phyloP scores from a whole-genome alignment of 495 filamentous ascomycete genomes.

The Parathielavia hyrcaniae region DNA sequence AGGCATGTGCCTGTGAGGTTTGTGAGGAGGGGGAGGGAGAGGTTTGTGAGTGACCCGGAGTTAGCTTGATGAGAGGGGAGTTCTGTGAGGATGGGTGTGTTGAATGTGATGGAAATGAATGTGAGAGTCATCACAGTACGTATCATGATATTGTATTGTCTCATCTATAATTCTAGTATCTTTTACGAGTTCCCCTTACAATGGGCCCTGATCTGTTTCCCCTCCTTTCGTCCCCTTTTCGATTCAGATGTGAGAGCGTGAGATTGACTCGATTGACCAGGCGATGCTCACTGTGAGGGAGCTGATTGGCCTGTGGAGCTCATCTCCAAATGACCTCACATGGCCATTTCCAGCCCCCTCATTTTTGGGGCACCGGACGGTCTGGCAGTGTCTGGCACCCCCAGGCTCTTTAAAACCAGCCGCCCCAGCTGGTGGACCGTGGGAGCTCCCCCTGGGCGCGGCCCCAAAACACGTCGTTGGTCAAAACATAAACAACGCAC shows the following conservation, averaged over 20 bases:
- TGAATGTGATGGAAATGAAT: background rate
- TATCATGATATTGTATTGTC: too few species aligned
- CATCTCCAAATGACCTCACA: conserved; percentile 17
- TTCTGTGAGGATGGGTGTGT: background rate
- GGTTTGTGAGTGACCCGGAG: conserved; percentile 45
- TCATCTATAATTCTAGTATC: too few species aligned
- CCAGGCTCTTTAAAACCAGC: background rate
- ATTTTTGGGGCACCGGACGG: conserved; percentile 13
- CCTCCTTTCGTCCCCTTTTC: too few species aligned
- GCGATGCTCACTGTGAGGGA: background rate
- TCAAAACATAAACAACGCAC: conserved; percentile 19
- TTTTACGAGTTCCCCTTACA: too few species aligned
- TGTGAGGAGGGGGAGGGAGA: conserved; percentile 56
- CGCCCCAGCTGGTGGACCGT: background rate
- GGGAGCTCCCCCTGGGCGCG: background rate
- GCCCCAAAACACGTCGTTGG: conserved; percentile 10
- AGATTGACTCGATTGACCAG: background rate
- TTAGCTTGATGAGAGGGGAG: conserved; percentile 4
- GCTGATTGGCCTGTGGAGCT: conserved; percentile 12
- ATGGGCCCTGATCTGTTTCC: too few species aligned
- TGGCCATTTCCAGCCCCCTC: conserved; percentile 17
- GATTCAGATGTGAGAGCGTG: too few species aligned
- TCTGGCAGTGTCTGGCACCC: too few species aligned
- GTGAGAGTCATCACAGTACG: too few species aligned
- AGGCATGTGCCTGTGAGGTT: conserved; percentile 53